These are phyloP conservation scores for Cercophora newfieldiana DNA, from an alignment of 495 filamentous ascomycete species.

Conservation along the genomic window DNA sequence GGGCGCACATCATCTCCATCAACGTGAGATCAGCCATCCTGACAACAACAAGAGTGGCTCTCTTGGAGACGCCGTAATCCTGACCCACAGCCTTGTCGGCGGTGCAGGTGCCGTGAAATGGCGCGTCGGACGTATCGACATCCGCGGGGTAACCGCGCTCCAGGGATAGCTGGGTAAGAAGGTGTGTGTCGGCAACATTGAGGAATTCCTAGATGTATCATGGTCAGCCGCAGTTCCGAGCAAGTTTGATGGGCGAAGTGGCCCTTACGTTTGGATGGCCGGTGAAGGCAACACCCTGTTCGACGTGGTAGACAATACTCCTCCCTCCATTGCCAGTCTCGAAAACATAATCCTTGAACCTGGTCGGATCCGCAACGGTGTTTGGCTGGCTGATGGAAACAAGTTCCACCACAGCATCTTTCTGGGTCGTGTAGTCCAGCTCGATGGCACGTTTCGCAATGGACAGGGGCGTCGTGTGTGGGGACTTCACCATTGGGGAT, in stretches of 20 bases:
- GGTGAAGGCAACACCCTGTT: not conserved
- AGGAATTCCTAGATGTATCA: not conserved
- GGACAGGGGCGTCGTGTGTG: too few species aligned
- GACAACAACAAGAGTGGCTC: not conserved
- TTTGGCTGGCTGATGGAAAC: conserved; percentile 1
- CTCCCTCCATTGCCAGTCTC: not conserved
- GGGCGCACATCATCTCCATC: not conserved
- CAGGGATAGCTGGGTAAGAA: not conserved
- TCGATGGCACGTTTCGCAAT: not conserved
- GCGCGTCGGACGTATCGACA: not conserved
- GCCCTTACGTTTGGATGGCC: not conserved
- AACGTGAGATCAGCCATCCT: not conserved
- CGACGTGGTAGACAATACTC: not conserved
- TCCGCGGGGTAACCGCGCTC: not conserved
- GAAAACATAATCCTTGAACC: not conserved
- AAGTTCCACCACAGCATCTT: not conserved
- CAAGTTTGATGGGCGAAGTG: not conserved
- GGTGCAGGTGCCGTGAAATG: not conserved
- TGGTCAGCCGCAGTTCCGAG: not conserved
- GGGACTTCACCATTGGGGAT: too few species aligned
- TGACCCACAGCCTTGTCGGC: not conserved
- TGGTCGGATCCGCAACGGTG: not conserved
- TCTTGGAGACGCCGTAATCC: not conserved
- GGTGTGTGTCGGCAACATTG: not conserved
- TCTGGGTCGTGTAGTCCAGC: not conserved